Percentiles rank a stretch among this genome's conserved stretches.
These are phyloP conservation scores for Thamnidium elegans DNA, from an alignment of 192 early-diverging fungal genomes.

Conservation along the genomic window DNA sequence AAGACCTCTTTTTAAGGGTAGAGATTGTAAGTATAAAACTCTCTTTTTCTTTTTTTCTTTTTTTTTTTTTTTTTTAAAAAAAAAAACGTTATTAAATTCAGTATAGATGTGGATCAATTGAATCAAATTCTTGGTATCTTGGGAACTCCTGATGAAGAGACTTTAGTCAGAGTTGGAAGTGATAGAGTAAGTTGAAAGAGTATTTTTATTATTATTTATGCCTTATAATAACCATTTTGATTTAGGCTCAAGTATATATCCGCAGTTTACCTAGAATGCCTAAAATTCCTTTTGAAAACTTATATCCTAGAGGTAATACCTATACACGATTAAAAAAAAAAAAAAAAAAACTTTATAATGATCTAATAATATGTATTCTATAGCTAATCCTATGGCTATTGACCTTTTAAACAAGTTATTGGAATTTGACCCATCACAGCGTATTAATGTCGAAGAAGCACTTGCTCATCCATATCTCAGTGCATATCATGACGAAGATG, in stretches of 20 bases:
- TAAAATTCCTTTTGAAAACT: slow-evolving; percentile 79
- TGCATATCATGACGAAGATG: slow-evolving; percentile 87
- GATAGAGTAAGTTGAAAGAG: slow-evolving; percentile 64
- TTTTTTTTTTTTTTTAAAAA: too few species aligned
- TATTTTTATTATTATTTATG: too few species aligned
- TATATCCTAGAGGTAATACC: slow-evolving; percentile 90
- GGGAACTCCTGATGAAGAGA: slow-evolving; percentile 93
- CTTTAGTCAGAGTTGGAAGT: slow-evolving; percentile 83
- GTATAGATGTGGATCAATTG: slow-evolving; percentile 88
- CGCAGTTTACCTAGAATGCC: slow-evolving; percentile 84
- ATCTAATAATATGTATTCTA: neutral
- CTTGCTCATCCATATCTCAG: slow-evolving; percentile 91
- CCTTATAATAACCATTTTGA: slow-evolving; percentile 1
- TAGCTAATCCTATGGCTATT: slow-evolving; percentile 58
- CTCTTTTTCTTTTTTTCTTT: slow-evolving; percentile 40
- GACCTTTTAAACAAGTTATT: slow-evolving; percentile 86
- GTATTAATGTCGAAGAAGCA: slow-evolving; percentile 92
- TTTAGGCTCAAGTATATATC: slow-evolving; percentile 92
- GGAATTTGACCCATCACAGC: slow-evolving; percentile 87
- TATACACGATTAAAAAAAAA: slow-evolving; percentile 22
- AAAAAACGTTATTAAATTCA: slow-evolving; percentile 26
- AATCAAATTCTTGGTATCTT: slow-evolving; percentile 95
- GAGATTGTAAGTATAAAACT: slow-evolving; percentile 69
- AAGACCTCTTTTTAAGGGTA: slow-evolving; percentile 93
- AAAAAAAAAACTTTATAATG: slow-evolving; percentile 39